Base-by-base conservation (phyloP, 805 yeast genomes). In the Saccharomycopsis babjevae region DNA sequence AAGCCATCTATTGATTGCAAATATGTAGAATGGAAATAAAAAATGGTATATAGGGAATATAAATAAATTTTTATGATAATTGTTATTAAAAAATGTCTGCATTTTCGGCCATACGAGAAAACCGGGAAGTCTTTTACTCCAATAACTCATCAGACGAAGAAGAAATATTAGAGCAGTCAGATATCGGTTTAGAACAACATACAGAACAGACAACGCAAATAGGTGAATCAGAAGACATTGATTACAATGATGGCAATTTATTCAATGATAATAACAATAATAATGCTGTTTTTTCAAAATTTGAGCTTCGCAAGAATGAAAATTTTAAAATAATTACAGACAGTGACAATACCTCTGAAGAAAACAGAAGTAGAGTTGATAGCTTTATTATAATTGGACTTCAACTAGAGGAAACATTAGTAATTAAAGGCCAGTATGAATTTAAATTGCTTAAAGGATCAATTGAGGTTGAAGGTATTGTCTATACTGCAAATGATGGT, bases 361-460 rank as follows among this genome's bases (percentile, higher is more conserved):
- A 46, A 22, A 16, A 10, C 13, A 22, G 32, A 11, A 46, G 18
- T 11, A 22, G 13, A 46, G 32, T 66, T 13, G 67, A 67, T 1
- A 64, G 68, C 10, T 66, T 68, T 28, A 70, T 74, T 1, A 66
- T 67, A 1, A 22, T 80, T 34, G 82, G 79, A 0, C 70, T 81
- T 38, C 73, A 73, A 59, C 66, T 68, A 2, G 68, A 69, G 22
- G 82, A 81, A 59, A 70, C 67, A 50, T 61, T 82, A 5, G 64
- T 79, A 50, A 56, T 82, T 1, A 72, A 73, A 58, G 85, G 86
- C 0, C 80, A 76, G 59, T 80, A 72, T 63, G 65, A 57, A 5
- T 54, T 81, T 34, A 64, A 63, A 1, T 69, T 81, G 1, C 73
- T 74, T 59, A 67, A 76, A 43, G 86, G 86, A 11, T 73, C 76